Evolutionary conservation across 2,329 filamentous ascomycete species (phyloP).

Genomic region (Akanthomyces muscarius): DNA sequence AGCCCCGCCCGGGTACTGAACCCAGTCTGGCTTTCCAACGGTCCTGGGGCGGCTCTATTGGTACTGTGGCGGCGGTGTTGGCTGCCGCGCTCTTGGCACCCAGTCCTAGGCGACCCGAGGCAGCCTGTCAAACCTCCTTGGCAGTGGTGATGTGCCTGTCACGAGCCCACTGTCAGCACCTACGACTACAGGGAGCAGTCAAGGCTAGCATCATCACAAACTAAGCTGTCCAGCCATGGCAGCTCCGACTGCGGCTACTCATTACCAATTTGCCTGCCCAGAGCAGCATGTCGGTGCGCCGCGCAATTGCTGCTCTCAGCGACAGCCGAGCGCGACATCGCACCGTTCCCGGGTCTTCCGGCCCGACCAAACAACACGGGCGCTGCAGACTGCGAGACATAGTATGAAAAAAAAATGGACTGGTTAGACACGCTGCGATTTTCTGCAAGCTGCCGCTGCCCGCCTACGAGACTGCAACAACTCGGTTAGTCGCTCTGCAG

Average conservation of each 20-base stretch:
- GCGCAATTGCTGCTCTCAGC: background rate
- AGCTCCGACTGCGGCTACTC: background rate
- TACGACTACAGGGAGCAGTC: background rate
- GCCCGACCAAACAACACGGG: background rate
- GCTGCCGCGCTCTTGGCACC: constrained; percentile 14
- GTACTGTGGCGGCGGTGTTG: background rate
- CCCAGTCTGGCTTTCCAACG: background rate
- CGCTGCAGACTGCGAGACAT: background rate
- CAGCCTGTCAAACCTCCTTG: constrained; percentile 4
- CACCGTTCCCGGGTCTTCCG: background rate
- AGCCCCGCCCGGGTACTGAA: constrained; percentile 10
- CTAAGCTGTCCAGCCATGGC: background rate
- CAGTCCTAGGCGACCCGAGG: constrained; percentile 6
- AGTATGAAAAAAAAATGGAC: background rate
- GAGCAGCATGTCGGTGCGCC: background rate
- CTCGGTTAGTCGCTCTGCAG: background rate
- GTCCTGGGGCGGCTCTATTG: background rate
- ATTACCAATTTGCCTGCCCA: background rate
- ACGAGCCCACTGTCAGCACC: constrained; percentile 2
- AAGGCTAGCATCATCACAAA: background rate
- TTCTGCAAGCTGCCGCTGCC: background rate
- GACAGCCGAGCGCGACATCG: background rate
- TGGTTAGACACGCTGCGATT: background rate
- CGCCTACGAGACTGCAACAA: background rate
- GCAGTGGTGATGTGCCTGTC: constrained; percentile 4